Base-by-base conservation (phyloP, 2,329 filamentous ascomycete species). In the Exophiala phaeomuriformis region DNA sequence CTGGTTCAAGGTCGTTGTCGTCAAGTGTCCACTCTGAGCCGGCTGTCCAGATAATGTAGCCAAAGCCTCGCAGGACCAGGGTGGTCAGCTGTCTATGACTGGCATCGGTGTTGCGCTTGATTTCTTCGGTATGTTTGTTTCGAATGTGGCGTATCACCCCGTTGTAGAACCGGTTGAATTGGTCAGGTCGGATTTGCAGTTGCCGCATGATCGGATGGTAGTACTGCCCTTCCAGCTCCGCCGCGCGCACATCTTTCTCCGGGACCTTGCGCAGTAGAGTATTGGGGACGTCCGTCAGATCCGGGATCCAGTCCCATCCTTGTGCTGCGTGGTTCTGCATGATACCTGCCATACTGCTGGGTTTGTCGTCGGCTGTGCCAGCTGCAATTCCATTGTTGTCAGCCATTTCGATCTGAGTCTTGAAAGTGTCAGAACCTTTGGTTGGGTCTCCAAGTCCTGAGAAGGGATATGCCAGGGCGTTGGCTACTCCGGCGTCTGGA, bases 111-210 rank as follows among this genome's bases (percentile, higher is more conserved):
- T 43, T 53, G 29, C 55, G 50, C 31, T 55, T 50, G 39, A 58
- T 36, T 9, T 51, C 40, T 3, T 46, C 46, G 3, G 36, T 10
- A 39, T 55, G 52, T 30, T 57, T 60, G 41, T 52, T 59, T 35
- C 57, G 59, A 32, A 53, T 46, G 2, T 39, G 8, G 28, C 55
- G 51, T n/a, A 61, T 30, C 41, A 58, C 53, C 2, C 45, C 49
- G 10, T 54, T 35, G 37, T 55, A 53, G 54, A 62, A 62, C 8
- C 52, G 32, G 8, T 53, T 3, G 31, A 57, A 49, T 19, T 47
- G 47, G 8, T 55, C 53, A 3, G 53, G 51, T 10, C 35, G 30
- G 48, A 62, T 58, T 47, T 62, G 60, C 8, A 62, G 45, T n/a
- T 52, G 41, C 1, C 47, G 53, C 12, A 55, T 57, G 49, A 55